A percentile compares a stretch with the other conserved stretches of the same genome.
phyloP scores from a whole-genome alignment of 2,329 filamentous ascomycete species.

The Xenoacremonium recifei region DNA sequence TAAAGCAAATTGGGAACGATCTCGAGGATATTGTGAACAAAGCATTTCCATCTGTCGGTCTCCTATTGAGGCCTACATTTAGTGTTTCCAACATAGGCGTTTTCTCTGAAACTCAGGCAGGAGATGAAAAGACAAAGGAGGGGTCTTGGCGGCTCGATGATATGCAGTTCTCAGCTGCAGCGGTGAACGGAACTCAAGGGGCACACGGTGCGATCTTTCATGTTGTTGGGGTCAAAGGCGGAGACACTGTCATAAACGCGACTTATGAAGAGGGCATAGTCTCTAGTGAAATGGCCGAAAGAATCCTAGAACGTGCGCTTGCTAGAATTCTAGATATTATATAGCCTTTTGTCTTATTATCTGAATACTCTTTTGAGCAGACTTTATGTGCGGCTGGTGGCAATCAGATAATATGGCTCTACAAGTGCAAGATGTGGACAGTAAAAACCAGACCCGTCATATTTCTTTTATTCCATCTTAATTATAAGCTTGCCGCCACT shows the following conservation, averaged over 20 bases:
- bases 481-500: neutral
- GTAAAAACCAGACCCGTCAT: too few relatives aligned
- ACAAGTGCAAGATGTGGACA: too few relatives aligned
- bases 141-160: constrained; percentile 8
- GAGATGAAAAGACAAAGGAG: neutral
- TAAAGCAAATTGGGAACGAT: constrained; percentile 2
- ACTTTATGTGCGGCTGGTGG: too few relatives aligned
- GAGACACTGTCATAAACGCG: constrained; percentile 8
- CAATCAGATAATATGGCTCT: too few relatives aligned
- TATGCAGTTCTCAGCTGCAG: constrained; percentile 10
- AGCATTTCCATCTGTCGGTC: constrained; percentile 4
- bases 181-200: constrained; percentile 8
- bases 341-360: too few relatives aligned
- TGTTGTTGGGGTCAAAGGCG: constrained; percentile 7
- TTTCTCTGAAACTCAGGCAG: neutral
- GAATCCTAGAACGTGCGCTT: constrained; percentile 4
- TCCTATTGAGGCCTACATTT: constrained; percentile 8
- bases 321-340: constrained; percentile 9
- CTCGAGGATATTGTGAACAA: constrained; percentile 8
- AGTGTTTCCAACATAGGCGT: constrained; percentile 7
- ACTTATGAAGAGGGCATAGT: constrained; percentile 11
- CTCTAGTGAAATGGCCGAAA: constrained; percentile 4
- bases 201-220: constrained; percentile 10
- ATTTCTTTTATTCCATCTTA: constrained; percentile 47
- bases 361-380: too few relatives aligned